These are phyloP conservation scores for Thermochaetoides thermophila DNA, from an alignment of 495 filamentous ascomycete species.

Conservation along the genomic window DNA sequence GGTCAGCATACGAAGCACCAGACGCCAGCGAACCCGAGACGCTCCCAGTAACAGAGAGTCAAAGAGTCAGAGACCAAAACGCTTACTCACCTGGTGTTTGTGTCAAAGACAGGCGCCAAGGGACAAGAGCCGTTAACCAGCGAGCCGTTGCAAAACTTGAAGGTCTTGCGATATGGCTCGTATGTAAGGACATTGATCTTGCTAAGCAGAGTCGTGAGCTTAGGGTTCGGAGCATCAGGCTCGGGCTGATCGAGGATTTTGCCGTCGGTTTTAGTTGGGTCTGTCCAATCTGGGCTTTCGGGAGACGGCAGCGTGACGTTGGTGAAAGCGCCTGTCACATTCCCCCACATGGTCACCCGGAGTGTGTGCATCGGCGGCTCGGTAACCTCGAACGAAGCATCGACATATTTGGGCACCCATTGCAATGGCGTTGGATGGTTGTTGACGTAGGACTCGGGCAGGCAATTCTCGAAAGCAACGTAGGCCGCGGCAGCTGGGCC, in stretches of 20 bases:
- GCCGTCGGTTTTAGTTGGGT: conserved; percentile 47
- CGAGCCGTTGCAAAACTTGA: conserved; percentile 47
- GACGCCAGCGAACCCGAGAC: background rate
- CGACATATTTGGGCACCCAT: conserved; percentile 58
- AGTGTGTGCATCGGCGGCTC: conserved; percentile 51
- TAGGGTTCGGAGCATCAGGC: conserved; percentile 32
- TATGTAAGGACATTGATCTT: conserved; percentile 61
- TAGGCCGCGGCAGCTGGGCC: conserved; percentile 38
- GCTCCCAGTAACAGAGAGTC: background rate
- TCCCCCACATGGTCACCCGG: conserved; percentile 74
- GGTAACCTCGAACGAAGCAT: conserved; percentile 53
- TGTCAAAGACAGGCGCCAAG: conserved; percentile 47
- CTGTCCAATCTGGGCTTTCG: conserved; percentile 34
- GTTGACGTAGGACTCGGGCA: conserved; percentile 42
- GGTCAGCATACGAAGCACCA: background rate
- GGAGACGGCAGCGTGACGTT: conserved; percentile 37
- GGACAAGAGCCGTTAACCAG: conserved; percentile 54
- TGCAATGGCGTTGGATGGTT: conserved; percentile 44
- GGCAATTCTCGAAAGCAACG: conserved; percentile 73
- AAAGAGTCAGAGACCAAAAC: background rate
- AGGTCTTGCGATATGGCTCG: conserved; percentile 39
- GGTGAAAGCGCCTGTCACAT: conserved; percentile 54
- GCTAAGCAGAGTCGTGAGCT: conserved; percentile 54
- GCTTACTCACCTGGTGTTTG: conserved; percentile 38
- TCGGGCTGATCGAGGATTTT: conserved; percentile 56